Conservation (phyloP, 495 filamentous ascomycete genomes). For the Podospora anserina region DNA sequence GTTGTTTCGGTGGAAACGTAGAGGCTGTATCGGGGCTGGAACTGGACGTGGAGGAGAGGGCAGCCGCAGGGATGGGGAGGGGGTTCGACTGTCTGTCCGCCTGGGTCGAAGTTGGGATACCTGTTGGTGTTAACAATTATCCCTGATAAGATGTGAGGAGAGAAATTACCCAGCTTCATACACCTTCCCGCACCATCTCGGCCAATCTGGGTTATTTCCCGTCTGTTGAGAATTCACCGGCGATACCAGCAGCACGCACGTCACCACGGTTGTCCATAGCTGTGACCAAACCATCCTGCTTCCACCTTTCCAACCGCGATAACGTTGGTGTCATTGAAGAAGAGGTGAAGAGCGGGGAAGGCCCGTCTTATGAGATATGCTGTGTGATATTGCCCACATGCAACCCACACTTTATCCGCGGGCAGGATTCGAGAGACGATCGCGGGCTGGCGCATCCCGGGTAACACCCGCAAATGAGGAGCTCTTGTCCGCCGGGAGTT, state of each 20-base stretch:
- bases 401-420: background rate
- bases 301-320: background rate
- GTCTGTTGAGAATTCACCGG: conserved; percentile 29
- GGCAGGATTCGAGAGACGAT: background rate
- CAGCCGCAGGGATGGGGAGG: conserved; percentile 30
- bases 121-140: conserved; percentile 22
- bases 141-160: no score
- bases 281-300: conserved; percentile 16
- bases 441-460: background rate
- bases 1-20: conserved; percentile 55
- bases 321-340: background rate
- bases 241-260: background rate
- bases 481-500: background rate
- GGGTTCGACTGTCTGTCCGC: conserved; percentile 55
- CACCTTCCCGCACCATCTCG: conserved; percentile 59
- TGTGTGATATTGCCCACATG: background rate
- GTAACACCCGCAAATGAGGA: background rate
- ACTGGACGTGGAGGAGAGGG: conserved; percentile 53
- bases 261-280: conserved; percentile 13
- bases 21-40: conserved; percentile 58
- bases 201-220: conserved; percentile 45
- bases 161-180: conserved; percentile 46
- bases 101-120: conserved; percentile 58
- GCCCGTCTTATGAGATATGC: background rate
- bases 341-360: background rate